phyloP scores from a whole-genome alignment of 305 asterid species.

The Ilex paraguariensis region DNA sequence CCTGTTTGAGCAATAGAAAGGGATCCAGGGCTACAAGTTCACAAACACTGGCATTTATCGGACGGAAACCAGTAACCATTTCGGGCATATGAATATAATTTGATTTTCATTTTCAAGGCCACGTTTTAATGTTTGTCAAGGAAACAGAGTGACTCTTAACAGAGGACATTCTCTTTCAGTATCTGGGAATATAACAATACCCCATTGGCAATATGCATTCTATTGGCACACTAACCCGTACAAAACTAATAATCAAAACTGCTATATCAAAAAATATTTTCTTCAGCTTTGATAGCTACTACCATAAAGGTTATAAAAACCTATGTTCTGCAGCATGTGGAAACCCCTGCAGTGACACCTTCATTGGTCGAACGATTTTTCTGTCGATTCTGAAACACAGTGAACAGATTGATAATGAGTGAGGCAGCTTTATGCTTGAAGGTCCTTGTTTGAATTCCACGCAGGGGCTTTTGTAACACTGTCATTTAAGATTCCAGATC shows the following conservation, averaged over 20 bases:
- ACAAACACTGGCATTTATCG: no score
- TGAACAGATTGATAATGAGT: neutral
- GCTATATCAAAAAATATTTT: neutral
- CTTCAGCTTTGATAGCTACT: neutral
- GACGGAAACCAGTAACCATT: no score
- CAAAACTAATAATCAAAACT: neutral
- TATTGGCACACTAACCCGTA: neutral
- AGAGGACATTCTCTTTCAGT: no score
- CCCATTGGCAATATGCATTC: no score
- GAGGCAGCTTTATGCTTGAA: neutral
- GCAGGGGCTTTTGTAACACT: neutral
- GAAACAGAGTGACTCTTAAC: no score
- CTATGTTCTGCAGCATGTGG: neutral
- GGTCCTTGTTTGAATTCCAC: slow-evolving; percentile 4
- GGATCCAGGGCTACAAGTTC: no score
- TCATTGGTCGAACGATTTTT: neutral
- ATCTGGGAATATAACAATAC: no score
- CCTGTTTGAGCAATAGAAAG: no score
- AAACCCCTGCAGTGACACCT: neutral
- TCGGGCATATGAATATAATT: no score
- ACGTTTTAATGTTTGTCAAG: no score
- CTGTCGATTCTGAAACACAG: neutral
- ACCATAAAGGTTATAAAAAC: neutral
- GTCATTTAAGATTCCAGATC: neutral
- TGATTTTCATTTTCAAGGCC: no score